phyloP scores from a whole-genome alignment of 352 stramenopile species.

The Thalassiosira livingstoniorum region DNA sequence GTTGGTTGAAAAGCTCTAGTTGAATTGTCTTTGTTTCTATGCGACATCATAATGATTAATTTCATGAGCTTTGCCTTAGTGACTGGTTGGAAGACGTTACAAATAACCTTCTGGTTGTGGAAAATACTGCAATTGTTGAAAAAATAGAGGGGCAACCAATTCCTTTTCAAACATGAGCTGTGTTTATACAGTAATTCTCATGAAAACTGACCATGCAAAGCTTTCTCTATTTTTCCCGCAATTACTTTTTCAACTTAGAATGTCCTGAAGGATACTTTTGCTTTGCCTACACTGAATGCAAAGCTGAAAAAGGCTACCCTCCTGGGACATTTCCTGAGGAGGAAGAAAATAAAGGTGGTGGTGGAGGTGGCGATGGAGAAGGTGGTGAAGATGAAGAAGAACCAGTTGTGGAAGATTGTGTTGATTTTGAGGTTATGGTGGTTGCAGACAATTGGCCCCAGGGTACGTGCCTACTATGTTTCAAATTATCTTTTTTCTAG shows the following conservation, averaged over 20 bases:
- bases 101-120: too few relatives aligned
- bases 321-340: constrained; percentile 19
- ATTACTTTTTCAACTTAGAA: constrained; percentile 13
- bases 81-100: too few relatives aligned
- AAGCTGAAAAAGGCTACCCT: constrained; percentile 60
- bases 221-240: constrained; percentile 2
- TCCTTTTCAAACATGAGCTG: too few relatives aligned
- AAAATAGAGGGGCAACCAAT: too few relatives aligned
- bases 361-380: neutral
- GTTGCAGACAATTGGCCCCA: constrained; percentile 64
- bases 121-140: too few relatives aligned
- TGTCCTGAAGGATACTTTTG: constrained; percentile 55
- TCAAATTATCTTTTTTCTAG: neutral
- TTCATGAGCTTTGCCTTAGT: too few relatives aligned
- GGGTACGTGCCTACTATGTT: constrained; percentile 29
- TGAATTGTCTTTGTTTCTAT: too few relatives aligned
- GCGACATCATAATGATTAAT: too few relatives aligned
- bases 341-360: constrained; percentile 8
- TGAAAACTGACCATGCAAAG: too few relatives aligned
- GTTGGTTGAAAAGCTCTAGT: too few relatives aligned
- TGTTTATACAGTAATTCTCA: too few relatives aligned
- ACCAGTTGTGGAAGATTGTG: constrained; percentile 26
- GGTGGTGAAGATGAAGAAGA: neutral
- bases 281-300: constrained; percentile 53
- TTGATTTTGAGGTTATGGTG: constrained; percentile 59